Percentiles rank a stretch among this genome's conserved stretches.
Evolutionary conservation across 129 eudicot species (phyloP).

Genomic region (Helianthus tuberosus): DNA sequence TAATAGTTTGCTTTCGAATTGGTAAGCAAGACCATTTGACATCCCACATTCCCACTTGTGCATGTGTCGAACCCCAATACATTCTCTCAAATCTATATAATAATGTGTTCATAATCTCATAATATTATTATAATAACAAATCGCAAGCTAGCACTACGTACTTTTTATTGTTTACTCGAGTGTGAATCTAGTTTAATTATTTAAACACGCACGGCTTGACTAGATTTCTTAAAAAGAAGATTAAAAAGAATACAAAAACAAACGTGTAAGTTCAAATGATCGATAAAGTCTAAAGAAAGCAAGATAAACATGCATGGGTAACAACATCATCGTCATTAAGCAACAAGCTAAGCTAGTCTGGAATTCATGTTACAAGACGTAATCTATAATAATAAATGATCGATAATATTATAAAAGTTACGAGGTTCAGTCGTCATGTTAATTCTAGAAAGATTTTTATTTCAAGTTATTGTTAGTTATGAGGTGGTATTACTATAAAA

Average conservation of each 20-base stretch:
- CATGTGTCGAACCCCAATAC: conserved; percentile 4
- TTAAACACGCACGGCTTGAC: conserved; percentile 22
- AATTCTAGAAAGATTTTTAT: neutral
- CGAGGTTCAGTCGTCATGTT: neutral
- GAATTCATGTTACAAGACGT: neutral
- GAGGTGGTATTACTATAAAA: no score
- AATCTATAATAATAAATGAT: neutral
- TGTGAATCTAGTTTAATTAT: conserved; percentile 18
- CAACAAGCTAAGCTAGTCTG: conserved; percentile 5
- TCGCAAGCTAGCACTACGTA: neutral
- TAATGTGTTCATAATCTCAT: neutral
- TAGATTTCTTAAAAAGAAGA: conserved; percentile 26
- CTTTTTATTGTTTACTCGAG: neutral
- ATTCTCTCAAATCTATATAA: neutral
- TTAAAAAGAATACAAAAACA: conserved; percentile 4
- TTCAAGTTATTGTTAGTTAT: neutral
- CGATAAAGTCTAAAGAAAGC: neutral
- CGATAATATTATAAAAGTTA: neutral
- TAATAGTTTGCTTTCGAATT: neutral
- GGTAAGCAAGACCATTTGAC: conserved; percentile 2
- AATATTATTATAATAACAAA: neutral
- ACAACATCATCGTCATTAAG: neutral
- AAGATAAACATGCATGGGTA: conserved; percentile 28
- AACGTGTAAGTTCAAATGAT: conserved; percentile 23
- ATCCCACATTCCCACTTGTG: neutral